Evolutionary conservation across 202 grass and related monocot genomes (phyloP), one percentile per base, ranked within the genome.

Genomic region (Brachypodium distachyon): DNA sequence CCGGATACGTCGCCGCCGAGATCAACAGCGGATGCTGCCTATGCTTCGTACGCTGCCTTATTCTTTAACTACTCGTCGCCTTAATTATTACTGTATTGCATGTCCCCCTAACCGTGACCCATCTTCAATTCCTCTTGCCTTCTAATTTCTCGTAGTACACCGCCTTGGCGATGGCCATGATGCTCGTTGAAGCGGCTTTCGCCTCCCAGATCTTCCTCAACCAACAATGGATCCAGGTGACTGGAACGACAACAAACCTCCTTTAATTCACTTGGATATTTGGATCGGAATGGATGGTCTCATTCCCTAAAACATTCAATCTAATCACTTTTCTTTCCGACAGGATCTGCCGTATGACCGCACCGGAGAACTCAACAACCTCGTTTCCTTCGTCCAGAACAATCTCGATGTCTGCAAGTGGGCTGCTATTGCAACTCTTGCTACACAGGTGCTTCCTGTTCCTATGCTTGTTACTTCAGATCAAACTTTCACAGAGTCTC

Each of bases 341-440:
- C 86, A 97, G 94, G 84, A 88, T 66, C 84, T 97, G 82, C 94
- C 94, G 44, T 60, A 89, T 48, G 94, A 97, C 50, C 60, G 86
- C 46, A 97, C 90, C 25, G 88, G 91, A 69, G 88, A 93, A 77
- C 83, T 97, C 18, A 46, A 89, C 63, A 89, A 82, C 36, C 69
- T 97, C 21, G 31, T 88, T 70, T 83, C 67, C 51, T 97, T 93
- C 76, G 79, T 97, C 62, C 53, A 86, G 64, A 43, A 84, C 43
- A 97, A 97, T 84, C 77, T 87, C 18, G 86, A 91, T 43, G 72
- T 91, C 52, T 97, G 81, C 81, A 91, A 84, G 42, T 91, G 86
- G 78, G 68, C 73, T 68, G 91, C 78, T 38, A 14, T 86, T 22
- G 58, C 83, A 31, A 75, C 91, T 63, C 42, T 93, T 83, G 71